Evolutionary conservation across 1,139 yeast genomes (phyloP).

Genomic region (Blastobotrys serpentis): DNA sequence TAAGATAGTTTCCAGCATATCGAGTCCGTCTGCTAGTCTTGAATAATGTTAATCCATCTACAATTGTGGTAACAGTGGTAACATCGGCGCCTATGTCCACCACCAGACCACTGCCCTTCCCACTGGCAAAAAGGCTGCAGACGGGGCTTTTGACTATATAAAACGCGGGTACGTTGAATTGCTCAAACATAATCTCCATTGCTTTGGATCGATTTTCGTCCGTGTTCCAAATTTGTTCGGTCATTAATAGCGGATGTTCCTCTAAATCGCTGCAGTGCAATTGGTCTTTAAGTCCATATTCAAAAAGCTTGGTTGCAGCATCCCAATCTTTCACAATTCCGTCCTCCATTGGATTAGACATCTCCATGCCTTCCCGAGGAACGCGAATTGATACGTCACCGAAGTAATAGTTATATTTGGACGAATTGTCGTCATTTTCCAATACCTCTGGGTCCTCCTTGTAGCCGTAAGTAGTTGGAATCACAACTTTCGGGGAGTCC

Average conservation of each 20-base stretch:
- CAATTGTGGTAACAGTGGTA: conserved; percentile 83
- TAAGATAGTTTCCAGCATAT: conserved; percentile 41
- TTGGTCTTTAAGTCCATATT: conserved; percentile 38
- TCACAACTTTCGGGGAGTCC: conserved; percentile 76
- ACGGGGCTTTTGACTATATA: conserved; percentile 85
- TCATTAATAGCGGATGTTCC: conserved; percentile 66
- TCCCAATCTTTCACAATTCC: conserved; percentile 47
- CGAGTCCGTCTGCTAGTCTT: conserved; percentile 39
- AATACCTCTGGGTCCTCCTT: conserved; percentile 20
- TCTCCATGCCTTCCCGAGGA: conserved; percentile 37
- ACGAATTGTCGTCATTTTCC: conserved; percentile 1
- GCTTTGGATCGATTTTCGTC: conserved; percentile 66
- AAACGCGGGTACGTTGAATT: conserved; percentile 77
- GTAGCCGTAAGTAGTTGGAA: conserved; percentile 54
- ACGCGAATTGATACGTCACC: conserved; percentile 38
- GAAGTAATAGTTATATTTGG: conserved; percentile 21
- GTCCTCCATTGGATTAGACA: conserved; percentile 39
- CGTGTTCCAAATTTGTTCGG: conserved; percentile 87
- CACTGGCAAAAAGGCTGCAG: conserved; percentile 88
- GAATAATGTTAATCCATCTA: conserved; percentile 86
- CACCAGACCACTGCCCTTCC: conserved; percentile 87
- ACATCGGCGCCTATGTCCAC: conserved; percentile 91
- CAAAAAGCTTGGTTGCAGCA: conserved; percentile 42
- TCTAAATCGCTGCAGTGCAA: conserved; percentile 58
- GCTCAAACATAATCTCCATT: conserved; percentile 73